Percentiles rank a stretch among this genome's conserved stretches.
Conservation (phyloP, 371 early-diverging fungal species). For the Umbelopsis sp. region DNA sequence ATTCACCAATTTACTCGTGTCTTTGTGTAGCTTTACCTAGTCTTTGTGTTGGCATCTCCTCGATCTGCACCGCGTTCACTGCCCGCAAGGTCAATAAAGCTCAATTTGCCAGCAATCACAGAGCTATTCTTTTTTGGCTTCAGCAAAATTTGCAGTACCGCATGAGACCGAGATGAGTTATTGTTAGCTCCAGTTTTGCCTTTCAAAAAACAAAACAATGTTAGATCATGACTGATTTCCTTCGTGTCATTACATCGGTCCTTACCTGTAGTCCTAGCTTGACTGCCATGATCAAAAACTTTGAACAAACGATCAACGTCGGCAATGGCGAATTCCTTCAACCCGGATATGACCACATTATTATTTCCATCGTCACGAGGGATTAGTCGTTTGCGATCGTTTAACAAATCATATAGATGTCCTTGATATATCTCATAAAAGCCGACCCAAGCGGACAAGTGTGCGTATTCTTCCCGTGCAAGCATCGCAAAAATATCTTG, state of each 20-base stretch:
- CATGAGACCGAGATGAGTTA: constrained; percentile 97
- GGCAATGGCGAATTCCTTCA: constrained; percentile 81
- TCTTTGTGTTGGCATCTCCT: constrained; percentile 82
- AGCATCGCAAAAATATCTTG: constrained; percentile 86
- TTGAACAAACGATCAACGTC: constrained; percentile 80
- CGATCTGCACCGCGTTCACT: constrained; percentile 98
- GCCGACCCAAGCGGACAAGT: constrained; percentile 82
- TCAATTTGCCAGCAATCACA: constrained; percentile 81
- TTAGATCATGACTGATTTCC: background rate
- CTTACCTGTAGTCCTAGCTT: constrained; percentile 84
- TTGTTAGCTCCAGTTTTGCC: constrained; percentile 96
- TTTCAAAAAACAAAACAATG: constrained; percentile 1
- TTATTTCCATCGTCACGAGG: constrained; percentile 96
- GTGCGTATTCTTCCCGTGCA: constrained; percentile 66
- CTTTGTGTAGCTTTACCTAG: constrained; percentile 54
- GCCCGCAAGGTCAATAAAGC: constrained; percentile 99
- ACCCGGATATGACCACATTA: constrained; percentile 87
- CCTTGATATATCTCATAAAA: constrained; percentile 99
- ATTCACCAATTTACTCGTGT: too few species aligned
- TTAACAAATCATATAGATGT: constrained; percentile 93
- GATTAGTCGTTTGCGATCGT: constrained; percentile 81
- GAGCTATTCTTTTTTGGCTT: constrained; percentile 59
- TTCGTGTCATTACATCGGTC: background rate
- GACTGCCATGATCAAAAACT: constrained; percentile 91
- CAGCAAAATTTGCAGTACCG: constrained; percentile 91